Evolutionary conservation across 371 early-diverging fungal species (phyloP).

Genomic region (Haplosporangium sp.): DNA sequence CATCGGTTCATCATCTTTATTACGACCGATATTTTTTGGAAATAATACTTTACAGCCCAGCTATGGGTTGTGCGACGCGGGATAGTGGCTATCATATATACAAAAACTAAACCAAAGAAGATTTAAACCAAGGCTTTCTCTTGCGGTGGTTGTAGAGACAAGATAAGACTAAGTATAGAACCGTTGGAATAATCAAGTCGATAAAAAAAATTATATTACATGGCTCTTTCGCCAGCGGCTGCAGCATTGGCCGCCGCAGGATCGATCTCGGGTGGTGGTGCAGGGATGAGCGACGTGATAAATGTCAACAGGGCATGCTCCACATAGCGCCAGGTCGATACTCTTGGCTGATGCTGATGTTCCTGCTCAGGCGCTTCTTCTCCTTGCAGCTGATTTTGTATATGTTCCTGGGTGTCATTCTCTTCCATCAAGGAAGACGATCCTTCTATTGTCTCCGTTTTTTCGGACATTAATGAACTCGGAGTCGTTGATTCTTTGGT

Average conservation of each 20-base stretch:
- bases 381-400: neutral
- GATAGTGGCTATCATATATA: no score
- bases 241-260: constrained; percentile 9
- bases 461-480: neutral
- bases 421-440: neutral
- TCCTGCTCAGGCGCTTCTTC: neutral
- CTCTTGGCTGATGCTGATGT: no score
- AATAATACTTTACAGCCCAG: no score
- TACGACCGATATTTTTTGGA: no score
- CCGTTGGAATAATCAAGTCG: no score
- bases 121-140: no score
- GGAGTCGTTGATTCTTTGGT: neutral
- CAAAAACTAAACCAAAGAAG: no score
- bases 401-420: neutral
- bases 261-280: constrained; percentile 20
- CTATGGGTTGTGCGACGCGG: no score
- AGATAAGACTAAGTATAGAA: no score
- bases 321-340: constrained; percentile 12
- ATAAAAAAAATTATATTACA: neutral
- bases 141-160: no score
- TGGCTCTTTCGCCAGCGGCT: constrained; percentile 10
- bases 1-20: no score
- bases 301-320: constrained; percentile 18
- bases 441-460: neutral
- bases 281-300: constrained; percentile 19